Evolutionary conservation across 164 flowering plant species (phyloP).

Genomic region (Tetrastigma voinierianum): DNA sequence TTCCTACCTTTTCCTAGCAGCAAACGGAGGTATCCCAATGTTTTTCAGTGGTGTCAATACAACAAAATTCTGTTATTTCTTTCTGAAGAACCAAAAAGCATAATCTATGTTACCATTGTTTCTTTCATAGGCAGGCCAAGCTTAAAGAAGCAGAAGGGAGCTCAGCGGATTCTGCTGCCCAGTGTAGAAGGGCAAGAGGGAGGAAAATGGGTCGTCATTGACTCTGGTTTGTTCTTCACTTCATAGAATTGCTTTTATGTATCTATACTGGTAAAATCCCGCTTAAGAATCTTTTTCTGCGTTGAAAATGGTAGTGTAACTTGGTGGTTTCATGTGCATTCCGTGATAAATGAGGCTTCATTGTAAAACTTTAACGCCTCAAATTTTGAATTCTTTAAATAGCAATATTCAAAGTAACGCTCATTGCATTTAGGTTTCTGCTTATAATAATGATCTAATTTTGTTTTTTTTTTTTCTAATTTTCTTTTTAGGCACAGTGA

Average conservation of each 20-base stretch:
- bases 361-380: no score
- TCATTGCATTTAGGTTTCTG: no score
- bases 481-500: slow-evolving; percentile 51
- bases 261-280: not conserved
- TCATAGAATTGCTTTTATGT: not conserved
- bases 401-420: no score
- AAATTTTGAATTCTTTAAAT: no score
- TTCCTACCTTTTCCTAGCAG: not conserved
- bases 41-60: not conserved
- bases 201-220: slow-evolving; percentile 91
- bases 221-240: slow-evolving; percentile 60
- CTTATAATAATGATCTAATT: not conserved
- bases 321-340: no score
- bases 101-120: not conserved
- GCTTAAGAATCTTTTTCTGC: no score
- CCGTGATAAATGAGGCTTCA: no score
- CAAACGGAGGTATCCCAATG: not conserved
- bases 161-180: slow-evolving; percentile 53
- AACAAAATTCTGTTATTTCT: not conserved
- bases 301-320: no score
- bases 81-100: not conserved
- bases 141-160: slow-evolving; percentile 77
- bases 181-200: slow-evolving; percentile 76
- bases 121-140: slow-evolving; percentile 50
- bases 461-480: not conserved